Conservation (phyloP, 495 filamentous ascomycete species). For the Melanomma pulvis-pyrius region DNA sequence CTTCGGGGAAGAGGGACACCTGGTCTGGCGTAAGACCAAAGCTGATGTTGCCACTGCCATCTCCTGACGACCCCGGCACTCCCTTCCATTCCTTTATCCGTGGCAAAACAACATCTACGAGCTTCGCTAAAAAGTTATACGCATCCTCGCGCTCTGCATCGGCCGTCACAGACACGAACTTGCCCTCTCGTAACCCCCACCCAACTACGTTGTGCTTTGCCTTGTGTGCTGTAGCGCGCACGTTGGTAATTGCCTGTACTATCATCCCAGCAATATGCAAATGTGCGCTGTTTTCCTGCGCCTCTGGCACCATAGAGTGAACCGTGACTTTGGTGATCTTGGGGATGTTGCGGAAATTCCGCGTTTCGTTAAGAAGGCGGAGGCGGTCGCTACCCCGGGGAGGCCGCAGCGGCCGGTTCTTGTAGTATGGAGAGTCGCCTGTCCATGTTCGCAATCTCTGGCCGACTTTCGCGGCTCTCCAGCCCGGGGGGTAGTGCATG, state of each 20-base stretch:
- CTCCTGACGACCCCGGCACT: constrained; percentile 73
- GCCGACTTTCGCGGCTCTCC: constrained; percentile 46
- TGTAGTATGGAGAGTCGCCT: constrained; percentile 87
- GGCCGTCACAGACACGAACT: constrained; percentile 66
- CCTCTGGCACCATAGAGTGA: constrained; percentile 67
- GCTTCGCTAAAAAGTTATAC: constrained; percentile 83
- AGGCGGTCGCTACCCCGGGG: constrained; percentile 74
- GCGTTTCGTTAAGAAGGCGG: constrained; percentile 71
- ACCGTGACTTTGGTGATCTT: constrained; percentile 78
- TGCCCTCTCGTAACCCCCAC: constrained; percentile 62
- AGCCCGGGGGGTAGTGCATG: constrained; percentile 76
- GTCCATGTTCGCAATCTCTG: constrained; percentile 67
- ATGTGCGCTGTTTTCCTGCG: constrained; percentile 64
- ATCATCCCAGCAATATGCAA: constrained; percentile 81
- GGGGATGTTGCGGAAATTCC: constrained; percentile 85
- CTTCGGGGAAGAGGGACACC: constrained; percentile 83
- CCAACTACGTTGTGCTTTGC: constrained; percentile 66
- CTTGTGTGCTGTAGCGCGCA: constrained; percentile 68
- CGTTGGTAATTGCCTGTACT: constrained; percentile 81
- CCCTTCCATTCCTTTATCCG: constrained; percentile 94
- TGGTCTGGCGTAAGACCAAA: constrained; percentile 74
- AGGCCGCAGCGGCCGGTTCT: constrained; percentile 79
- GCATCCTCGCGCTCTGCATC: constrained; percentile 77
- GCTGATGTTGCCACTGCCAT: constrained; percentile 82
- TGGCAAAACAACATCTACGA: constrained; percentile 85